Percentiles rank a stretch among this genome's conserved stretches.
These are phyloP conservation scores for Abelmoschus esculentus DNA, from an alignment of 345 rosid genomes.

Conservation along the genomic window DNA sequence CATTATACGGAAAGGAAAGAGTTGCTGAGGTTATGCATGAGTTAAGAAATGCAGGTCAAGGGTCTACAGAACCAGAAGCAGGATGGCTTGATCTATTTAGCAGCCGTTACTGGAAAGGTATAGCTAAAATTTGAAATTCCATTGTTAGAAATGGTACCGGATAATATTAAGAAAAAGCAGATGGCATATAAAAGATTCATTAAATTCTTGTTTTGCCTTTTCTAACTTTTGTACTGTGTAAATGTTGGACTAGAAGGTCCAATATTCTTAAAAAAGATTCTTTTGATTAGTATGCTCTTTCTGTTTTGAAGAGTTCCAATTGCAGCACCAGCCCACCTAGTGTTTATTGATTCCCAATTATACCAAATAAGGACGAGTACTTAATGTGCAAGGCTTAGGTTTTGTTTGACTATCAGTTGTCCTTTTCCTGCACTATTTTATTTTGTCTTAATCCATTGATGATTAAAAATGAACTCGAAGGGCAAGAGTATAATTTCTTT, in stretches of 20 bases:
- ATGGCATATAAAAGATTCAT: neutral
- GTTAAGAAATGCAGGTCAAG: conserved; percentile 52
- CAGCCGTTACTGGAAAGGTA: conserved; percentile 95
- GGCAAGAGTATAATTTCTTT: neutral
- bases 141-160: neutral
- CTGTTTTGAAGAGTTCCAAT: neutral
- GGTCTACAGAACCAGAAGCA: conserved; percentile 82
- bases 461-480: neutral
- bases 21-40: conserved; percentile 79
- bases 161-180: neutral
- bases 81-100: conserved; percentile 97
- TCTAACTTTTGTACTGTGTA: neutral
- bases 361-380: neutral
- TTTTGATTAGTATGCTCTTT: neutral
- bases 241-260: neutral
- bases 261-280: neutral
- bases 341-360: neutral
- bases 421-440: neutral
- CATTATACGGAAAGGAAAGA: conserved; percentile 84
- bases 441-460: neutral
- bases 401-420: neutral
- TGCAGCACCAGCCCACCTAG: neutral
- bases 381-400: neutral
- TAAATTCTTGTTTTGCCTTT: neutral
- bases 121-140: neutral